phyloP scores from a whole-genome alignment of 345 rosid genomes.

The Eucalyptus sideroxylon region DNA sequence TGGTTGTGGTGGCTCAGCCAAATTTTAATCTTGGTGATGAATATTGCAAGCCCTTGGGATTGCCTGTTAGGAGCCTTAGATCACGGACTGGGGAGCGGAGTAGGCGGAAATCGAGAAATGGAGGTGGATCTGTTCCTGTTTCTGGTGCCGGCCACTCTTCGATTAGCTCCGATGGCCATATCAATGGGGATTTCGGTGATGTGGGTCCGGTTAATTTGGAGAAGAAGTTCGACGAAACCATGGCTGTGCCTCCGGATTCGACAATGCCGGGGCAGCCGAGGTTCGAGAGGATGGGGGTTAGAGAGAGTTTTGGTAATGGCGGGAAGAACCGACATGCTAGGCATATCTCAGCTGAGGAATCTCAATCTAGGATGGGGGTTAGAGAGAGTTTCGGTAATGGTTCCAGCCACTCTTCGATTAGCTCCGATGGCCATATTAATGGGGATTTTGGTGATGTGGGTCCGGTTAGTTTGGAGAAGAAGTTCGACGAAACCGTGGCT shows the following conservation, averaged over 20 bases:
- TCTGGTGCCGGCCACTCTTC: conserved; percentile 11
- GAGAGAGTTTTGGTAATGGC: conserved; percentile 5
- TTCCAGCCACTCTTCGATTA: conserved; percentile 4
- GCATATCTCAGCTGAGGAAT: conserved; percentile 55
- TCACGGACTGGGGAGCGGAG: conserved; percentile 6
- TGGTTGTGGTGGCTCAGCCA: conserved; percentile 41
- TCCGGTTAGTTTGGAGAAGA: conserved; percentile 13
- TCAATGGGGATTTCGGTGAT: conserved; percentile 11
- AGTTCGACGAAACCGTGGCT: conserved; percentile 10
- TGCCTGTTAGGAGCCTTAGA: conserved; percentile 73
- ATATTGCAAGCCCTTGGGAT: conserved; percentile 36
- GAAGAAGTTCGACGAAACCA: conserved; percentile 12
- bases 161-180: conserved; percentile 2
- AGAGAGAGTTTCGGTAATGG: neutral
- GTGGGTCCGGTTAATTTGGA: conserved; percentile 15
- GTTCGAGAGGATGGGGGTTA: conserved; percentile 25
- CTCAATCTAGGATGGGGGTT: conserved; percentile 11
- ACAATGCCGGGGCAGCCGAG: conserved; percentile 26
- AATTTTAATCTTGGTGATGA: conserved; percentile 22
- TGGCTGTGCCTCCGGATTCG: conserved; percentile 6
- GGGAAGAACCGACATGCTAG: conserved; percentile 24
- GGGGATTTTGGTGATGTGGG: conserved; percentile 17
- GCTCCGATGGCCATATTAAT: conserved; percentile 1
- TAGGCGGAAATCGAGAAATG: conserved; percentile 7
- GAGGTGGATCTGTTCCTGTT: conserved; percentile 13